Evolutionary conservation across 2,329 filamentous ascomycete genomes (phyloP).

Genomic region (Colletotrichum trifolii): DNA sequence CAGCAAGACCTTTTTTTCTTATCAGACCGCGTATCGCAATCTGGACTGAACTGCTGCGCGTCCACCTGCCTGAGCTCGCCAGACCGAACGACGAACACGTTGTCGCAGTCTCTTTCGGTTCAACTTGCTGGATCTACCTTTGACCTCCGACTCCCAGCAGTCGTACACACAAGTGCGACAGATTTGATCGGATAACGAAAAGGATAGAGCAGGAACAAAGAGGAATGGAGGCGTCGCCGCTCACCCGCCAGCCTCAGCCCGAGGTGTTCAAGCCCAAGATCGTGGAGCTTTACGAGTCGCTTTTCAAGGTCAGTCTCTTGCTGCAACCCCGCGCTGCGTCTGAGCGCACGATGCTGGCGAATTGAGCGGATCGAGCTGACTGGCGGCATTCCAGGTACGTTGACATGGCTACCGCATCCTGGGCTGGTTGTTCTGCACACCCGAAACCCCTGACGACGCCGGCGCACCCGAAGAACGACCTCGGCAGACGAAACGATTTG

Average conservation of each 20-base stretch:
- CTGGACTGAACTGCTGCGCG: no score
- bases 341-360: neutral
- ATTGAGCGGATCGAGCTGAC: neutral
- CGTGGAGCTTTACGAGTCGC: conserved; percentile 84
- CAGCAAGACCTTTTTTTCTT: conserved; percentile 7
- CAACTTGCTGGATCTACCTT: no score
- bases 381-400: neutral
- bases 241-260: conserved; percentile 91
- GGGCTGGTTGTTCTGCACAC: neutral
- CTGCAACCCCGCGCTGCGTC: neutral
- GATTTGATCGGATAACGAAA: no score
- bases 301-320: conserved; percentile 74
- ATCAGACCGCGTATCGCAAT: conserved; percentile 29
- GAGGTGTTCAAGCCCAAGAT: conserved; percentile 96
- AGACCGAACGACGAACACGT: neutral
- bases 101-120: neutral
- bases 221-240: conserved; percentile 86
- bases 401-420: neutral
- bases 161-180: no score
- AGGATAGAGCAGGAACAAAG: neutral
- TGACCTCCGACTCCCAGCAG: no score
- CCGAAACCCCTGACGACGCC: no score
- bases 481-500: no score
- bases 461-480: neutral
- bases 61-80: no score